Base-by-base conservation (phyloP, 2,329 filamentous ascomycete species). In the Chlorencoelia australis region DNA sequence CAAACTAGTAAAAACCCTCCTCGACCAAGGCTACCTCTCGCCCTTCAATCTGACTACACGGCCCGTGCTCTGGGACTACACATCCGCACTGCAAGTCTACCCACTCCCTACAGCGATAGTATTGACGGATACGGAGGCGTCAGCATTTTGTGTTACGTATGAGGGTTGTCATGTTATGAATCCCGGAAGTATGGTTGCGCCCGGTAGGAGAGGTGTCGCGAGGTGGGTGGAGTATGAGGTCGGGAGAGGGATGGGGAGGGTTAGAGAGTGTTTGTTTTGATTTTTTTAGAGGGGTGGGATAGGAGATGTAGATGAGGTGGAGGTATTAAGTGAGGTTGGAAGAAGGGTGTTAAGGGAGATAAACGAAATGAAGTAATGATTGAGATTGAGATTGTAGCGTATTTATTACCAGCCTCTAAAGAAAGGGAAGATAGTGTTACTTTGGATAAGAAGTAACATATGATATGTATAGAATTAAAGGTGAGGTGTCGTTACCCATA, bases 81-180 rank as follows among this genome's bases (percentile, higher is more conserved):
- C 79, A 0, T 69, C 74, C 4, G 66, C 82, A 3, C 60, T 96
- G 45, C 80, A 85, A 37, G 63, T 98, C 15, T 96, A 95, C 57
- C 91, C 89, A 7, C 62, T 96, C 18, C 91, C 91, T 2, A 89
- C 84, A 14, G 77, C 83, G 1, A 66, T 96, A 53, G 74, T 93
- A 11, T 62, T 98, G 4, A 79, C 86, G 2, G 91, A 98, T 60
- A 68, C 81, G 0, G 84, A 88, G 27, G 79, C 81, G 7, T 79
- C 83, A 10, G 71, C 86, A 0, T 98, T 94, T 53, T 82, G 81
- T 36, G 67, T 95, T 46, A 94, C 84, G 10, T 96, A 96, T 54
- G 89, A 94, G 59, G 89, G 88, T 0, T 96, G 91, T 54, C 84
- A 91, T 62, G 88, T 95, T 21, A 79, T 98, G 73, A 98, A 98